A percentile compares a stretch with the other conserved stretches of the same genome.
Evolutionary conservation across 805 yeast species (phyloP).

Genomic region (Pichia thaimueangensis): DNA sequence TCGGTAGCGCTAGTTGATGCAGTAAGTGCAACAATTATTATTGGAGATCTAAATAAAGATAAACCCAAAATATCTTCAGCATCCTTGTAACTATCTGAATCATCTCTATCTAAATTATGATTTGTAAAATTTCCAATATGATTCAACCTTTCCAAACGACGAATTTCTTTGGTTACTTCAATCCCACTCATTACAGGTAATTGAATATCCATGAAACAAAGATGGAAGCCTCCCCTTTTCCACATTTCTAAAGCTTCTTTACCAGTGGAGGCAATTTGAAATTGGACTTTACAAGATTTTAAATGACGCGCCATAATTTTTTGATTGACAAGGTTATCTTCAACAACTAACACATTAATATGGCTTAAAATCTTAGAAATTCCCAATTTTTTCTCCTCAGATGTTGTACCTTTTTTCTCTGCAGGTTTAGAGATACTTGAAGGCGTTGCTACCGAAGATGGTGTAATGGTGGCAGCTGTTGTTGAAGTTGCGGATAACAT

Average conservation of each 20-base stretch:
- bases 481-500: neutral
- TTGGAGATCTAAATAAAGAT: conserved; percentile 76
- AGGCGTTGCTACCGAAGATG: neutral
- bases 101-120: conserved; percentile 4
- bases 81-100: neutral
- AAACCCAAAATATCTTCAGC: conserved; percentile 51
- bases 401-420: neutral
- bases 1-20: conserved; percentile 85
- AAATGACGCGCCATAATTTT: conserved; percentile 85
- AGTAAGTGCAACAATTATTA: conserved; percentile 95
- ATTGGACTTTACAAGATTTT: conserved; percentile 76
- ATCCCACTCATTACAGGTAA: conserved; percentile 94
- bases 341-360: conserved; percentile 87
- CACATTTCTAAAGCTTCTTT: conserved; percentile 92
- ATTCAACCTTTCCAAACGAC: conserved; percentile 75
- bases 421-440: neutral
- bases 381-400: conserved; percentile 21
- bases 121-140: conserved; percentile 56
- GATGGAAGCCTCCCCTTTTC: conserved; percentile 90
- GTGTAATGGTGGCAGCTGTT: neutral
- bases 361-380: conserved; percentile 74
- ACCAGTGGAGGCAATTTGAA: conserved; percentile 86
- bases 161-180: conserved; percentile 87
- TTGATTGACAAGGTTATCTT: conserved; percentile 92
- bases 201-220: conserved; percentile 95